These are phyloP conservation scores for Coniella lustricola DNA, from an alignment of 2,329 filamentous ascomycete genomes.

Conservation along the genomic window DNA sequence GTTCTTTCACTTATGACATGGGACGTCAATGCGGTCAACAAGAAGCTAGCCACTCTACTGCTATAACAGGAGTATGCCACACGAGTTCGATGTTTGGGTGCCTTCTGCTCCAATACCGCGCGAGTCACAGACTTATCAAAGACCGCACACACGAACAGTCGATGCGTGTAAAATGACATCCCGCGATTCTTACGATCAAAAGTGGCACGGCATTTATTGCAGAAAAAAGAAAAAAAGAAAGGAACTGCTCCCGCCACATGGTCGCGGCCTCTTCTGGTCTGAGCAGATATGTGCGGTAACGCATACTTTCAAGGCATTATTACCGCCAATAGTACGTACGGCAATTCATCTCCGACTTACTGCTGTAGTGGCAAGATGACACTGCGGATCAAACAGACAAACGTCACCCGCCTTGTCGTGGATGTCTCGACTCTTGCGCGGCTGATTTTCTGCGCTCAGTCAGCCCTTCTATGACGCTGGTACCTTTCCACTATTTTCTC, in stretches of 20 bases:
- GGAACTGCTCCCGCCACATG: too few relatives aligned
- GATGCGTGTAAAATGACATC: too few relatives aligned
- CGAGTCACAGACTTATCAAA: too few relatives aligned
- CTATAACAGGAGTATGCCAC: not conserved
- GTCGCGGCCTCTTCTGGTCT: too few relatives aligned
- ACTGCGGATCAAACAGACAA: slow-evolving; percentile 16
- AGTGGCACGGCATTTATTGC: too few relatives aligned
- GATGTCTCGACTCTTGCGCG: not conserved
- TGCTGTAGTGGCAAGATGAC: slow-evolving; percentile 17
- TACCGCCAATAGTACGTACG: slow-evolving; percentile 17
- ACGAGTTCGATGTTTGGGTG: too few relatives aligned
- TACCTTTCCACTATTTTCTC: too few relatives aligned
- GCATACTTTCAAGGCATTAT: slow-evolving; percentile 5
- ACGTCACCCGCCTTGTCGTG: not conserved
- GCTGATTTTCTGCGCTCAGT: not conserved
- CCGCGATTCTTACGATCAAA: too few relatives aligned
- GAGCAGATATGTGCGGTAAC: not conserved
- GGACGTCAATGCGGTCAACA: slow-evolving; percentile 15
- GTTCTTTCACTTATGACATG: slow-evolving; percentile 18
- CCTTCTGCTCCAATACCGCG: too few relatives aligned
- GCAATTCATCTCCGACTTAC: slow-evolving; percentile 15
- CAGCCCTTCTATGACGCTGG: too few relatives aligned
- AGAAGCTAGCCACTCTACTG: not conserved
- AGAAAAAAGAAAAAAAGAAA: too few relatives aligned
- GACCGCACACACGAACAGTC: too few relatives aligned